Evolutionary conservation across 208 protist species (phyloP).

Genomic region (Strigomonas galati): DNA sequence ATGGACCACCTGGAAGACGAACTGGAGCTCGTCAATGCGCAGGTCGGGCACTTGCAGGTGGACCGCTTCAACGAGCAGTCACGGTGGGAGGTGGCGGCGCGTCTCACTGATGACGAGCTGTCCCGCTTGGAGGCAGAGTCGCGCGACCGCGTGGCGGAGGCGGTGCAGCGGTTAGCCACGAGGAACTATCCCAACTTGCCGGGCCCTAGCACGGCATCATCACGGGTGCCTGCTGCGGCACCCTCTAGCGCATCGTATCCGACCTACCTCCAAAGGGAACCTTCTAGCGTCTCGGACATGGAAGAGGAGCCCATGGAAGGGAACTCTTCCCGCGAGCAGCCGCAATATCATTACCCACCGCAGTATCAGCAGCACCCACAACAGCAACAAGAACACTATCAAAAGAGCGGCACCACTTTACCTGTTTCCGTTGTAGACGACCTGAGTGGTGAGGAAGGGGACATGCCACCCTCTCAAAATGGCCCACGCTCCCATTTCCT

Average conservation of each 20-base stretch:
- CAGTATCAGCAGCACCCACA: no score
- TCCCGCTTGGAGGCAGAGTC: constrained; percentile 42
- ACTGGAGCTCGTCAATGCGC: constrained; percentile 25
- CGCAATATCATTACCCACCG: no score
- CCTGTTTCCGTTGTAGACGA: not conserved
- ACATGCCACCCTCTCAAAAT: not conserved
- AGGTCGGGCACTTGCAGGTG: constrained; percentile 38
- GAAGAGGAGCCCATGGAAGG: not conserved
- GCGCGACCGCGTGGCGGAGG: constrained; percentile 36
- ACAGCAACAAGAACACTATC: not conserved
- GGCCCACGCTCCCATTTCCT: not conserved
- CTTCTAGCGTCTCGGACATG: not conserved
- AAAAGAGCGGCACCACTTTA: not conserved
- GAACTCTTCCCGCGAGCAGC: not conserved
- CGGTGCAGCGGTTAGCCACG: constrained; percentile 15
- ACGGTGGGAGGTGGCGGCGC: constrained; percentile 48
- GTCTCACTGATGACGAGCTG: constrained; percentile 55
- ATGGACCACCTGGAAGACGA: constrained; percentile 43
- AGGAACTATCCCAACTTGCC: not conserved
- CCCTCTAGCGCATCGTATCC: no score
- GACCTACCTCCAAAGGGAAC: not conserved
- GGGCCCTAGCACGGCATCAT: no score
- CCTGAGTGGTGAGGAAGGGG: not conserved
- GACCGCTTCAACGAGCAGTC: constrained; percentile 46
- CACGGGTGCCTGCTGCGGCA: no score